These are phyloP conservation scores for Tieghemostelium lacteum DNA, from an alignment of 78 protist genomes.

Conservation along the genomic window DNA sequence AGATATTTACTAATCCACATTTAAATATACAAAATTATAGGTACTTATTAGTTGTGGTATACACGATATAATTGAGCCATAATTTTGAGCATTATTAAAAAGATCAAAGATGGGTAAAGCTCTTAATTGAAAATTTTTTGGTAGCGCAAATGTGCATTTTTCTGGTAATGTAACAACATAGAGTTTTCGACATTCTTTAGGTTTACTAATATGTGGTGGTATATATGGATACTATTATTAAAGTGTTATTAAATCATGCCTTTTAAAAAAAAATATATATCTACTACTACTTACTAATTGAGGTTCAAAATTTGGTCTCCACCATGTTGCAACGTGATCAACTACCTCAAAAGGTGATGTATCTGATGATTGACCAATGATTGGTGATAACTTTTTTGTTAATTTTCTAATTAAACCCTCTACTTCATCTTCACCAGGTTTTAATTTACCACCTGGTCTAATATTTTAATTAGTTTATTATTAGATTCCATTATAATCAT, in stretches of 20 bases:
- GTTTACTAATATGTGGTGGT: conserved; percentile 89
- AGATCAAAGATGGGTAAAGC: conserved; percentile 90
- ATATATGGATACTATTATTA: conserved; percentile 86
- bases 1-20: conserved; percentile 16
- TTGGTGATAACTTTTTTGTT: conserved; percentile 75
- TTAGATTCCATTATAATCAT: no score
- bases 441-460: conserved; percentile 88
- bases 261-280: not conserved
- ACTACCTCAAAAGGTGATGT: conserved; percentile 64
- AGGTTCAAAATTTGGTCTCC: conserved; percentile 89
- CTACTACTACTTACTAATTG: conserved; percentile 19
- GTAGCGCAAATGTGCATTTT: conserved; percentile 85
- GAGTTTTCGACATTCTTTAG: conserved; percentile 88
- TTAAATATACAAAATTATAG: conserved; percentile 61
- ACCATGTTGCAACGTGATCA: conserved; percentile 82
- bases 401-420: conserved; percentile 86
- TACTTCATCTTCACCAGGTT: conserved; percentile 85
- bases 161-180: conserved; percentile 86
- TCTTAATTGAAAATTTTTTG: conserved; percentile 81
- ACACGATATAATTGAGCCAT: conserved; percentile 76
- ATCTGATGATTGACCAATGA: conserved; percentile 12
- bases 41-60: conserved; percentile 74
- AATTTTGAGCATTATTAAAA: conserved; percentile 79
- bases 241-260: not conserved
- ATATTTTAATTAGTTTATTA: no score